Base-by-base conservation (phyloP, 1,139 yeast species). In the Lodderomyces margitis region DNA sequence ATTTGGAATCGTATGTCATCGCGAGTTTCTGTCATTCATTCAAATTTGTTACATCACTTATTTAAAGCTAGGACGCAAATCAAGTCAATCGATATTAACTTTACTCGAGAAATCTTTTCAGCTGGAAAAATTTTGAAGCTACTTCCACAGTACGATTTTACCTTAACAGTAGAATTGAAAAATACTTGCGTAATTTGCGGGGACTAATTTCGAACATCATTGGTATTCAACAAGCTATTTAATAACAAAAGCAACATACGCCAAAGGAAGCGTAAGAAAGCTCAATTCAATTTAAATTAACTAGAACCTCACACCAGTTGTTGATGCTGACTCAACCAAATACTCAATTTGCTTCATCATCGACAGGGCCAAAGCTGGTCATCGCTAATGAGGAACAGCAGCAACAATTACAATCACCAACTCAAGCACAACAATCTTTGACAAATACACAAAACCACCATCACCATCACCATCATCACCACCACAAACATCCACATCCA, bases 401-500 rank as follows among this genome's bases (percentile, higher is more conserved):
- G 21, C 32, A 34, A 28, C 31, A 3, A 15, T 10, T 14, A n/a
- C 38, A 36, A 36, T 14, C 15, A 11, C 37, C 24, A 36, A 32
- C 10, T 16, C 39, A 35, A 25, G 32, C 12, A 32, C 40, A 36
- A 9, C 32, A 15, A 3, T 28, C 27, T 19, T 36, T 21, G 20
- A 23, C 30, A 21, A 11, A 19, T 7, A 4, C 8, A 8, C 38
- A 39, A 15, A 9, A 28, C 15, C 32, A 28, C 19, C 32, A 28
- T n/a, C 32, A 28, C 16, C 43, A 33, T 17, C 40, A 31, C 15
- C 34, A 32, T 34, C 23, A 15, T 11, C 38, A 40, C 19, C 37
- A 27, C 15, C 40, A 41, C 16, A 36, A 27, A 19, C 45, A 37
- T 21, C 44, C 35, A n/a, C 48, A 43, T 20, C 46, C 40, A 23